These are phyloP conservation scores for Aspergillus fumigatiaffinis DNA, from an alignment of 2,329 filamentous ascomycete species.

Conservation along the genomic window DNA sequence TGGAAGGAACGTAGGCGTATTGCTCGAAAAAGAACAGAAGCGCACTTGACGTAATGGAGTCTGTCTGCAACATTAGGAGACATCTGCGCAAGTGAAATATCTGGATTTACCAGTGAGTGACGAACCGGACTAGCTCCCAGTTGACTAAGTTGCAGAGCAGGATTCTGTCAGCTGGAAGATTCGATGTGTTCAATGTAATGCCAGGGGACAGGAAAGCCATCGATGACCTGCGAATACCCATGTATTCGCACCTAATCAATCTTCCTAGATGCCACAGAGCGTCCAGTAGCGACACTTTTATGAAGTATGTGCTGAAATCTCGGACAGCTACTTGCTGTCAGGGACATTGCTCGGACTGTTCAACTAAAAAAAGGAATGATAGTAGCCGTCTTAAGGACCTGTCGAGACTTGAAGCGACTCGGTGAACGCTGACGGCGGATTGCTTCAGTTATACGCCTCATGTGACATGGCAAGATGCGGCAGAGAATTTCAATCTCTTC, in stretches of 20 bases:
- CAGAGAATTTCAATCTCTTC: neutral
- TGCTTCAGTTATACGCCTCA: neutral
- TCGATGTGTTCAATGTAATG: neutral
- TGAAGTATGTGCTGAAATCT: neutral
- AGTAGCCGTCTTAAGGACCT: neutral
- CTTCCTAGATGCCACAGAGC: neutral
- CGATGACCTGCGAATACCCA: neutral
- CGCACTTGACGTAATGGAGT: neutral
- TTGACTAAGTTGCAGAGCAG: neutral
- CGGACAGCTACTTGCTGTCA: neutral
- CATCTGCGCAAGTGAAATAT: neutral
- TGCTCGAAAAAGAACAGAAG: neutral
- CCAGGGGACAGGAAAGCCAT: neutral
- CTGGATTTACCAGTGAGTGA: neutral
- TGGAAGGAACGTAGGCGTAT: neutral
- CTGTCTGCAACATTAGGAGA: neutral
- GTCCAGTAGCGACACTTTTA: neutral
- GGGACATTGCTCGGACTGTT: neutral
- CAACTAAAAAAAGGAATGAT: neutral
- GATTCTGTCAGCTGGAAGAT: neutral
- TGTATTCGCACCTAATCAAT: neutral
- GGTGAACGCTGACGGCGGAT: neutral
- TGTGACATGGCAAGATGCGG: neutral
- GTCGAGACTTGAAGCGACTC: neutral
- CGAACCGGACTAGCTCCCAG: neutral